Conservation (phyloP, 2,329 filamentous ascomycete species). For the Neofusicoccum ribis region DNA sequence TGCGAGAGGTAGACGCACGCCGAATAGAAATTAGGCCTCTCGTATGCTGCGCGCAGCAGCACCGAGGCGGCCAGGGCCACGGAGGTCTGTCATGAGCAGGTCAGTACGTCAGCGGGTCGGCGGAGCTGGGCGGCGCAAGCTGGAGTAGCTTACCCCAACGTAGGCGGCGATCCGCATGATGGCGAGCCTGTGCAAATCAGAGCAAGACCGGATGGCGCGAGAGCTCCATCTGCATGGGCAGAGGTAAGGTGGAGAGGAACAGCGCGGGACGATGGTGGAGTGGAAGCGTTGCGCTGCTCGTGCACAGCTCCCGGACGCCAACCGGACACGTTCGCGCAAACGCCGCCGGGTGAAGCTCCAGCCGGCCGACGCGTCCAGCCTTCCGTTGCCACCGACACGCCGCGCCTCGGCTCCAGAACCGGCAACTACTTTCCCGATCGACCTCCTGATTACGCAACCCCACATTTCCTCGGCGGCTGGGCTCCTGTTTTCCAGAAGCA, state of each 20-base stretch:
- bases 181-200: conserved; percentile 13
- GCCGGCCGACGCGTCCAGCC: background rate
- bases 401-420: background rate
- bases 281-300: conserved; percentile 6
- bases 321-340: conserved; percentile 20
- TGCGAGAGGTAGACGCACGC: conserved; percentile 95
- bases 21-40: conserved; percentile 97
- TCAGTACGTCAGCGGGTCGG: background rate
- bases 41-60: conserved; percentile 85
- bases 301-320: conserved; percentile 10
- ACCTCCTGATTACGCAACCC: background rate
- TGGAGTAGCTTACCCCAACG: conserved; percentile 20
- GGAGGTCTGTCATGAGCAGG: conserved; percentile 47
- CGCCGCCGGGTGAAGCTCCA: conserved; percentile 15
- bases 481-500: background rate
- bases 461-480: background rate
- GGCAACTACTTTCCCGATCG: background rate
- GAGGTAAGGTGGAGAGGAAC: background rate
- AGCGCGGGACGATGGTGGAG: background rate
- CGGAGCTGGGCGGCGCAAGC: conserved; percentile 1
- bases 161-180: conserved; percentile 20
- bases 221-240: conserved; percentile 17
- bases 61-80: conserved; percentile 81
- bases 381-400: background rate
- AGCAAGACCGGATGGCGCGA: conserved; percentile 1